phyloP scores from a whole-genome alignment of 768 basidiomycete species.

The Leccinum obscurum region DNA sequence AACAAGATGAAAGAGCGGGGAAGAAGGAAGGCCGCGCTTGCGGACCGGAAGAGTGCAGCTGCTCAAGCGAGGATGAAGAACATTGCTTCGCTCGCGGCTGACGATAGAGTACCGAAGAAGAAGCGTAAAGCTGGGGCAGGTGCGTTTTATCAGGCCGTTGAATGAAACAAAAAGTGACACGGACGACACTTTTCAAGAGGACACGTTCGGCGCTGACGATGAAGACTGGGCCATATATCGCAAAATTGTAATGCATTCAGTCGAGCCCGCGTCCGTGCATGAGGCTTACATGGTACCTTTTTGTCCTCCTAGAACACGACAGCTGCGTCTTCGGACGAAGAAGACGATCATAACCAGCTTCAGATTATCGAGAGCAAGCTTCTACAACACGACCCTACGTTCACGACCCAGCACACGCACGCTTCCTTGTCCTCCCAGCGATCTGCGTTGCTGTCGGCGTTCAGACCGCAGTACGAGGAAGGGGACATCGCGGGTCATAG shows the following conservation, averaged over 20 bases:
- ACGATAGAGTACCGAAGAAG: conserved; percentile 81
- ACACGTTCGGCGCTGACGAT: conserved; percentile 91
- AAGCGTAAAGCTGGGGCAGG: conserved; percentile 82
- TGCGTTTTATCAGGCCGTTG: conserved; percentile 31
- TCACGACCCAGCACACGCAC: conserved; percentile 80
- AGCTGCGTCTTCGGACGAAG: conserved; percentile 82
- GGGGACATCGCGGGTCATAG: conserved; percentile 67
- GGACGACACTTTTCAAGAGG: conserved; percentile 53
- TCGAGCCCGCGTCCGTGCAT: background rate
- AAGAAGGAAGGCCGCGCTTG: conserved; percentile 75
- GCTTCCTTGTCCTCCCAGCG: conserved; percentile 73
- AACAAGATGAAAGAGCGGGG: conserved; percentile 82
- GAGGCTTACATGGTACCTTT: background rate
- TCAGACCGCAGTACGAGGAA: conserved; percentile 77
- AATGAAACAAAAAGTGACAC: background rate
- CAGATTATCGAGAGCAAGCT: conserved; percentile 77
- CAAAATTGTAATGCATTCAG: conserved; percentile 69
- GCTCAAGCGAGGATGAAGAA: conserved; percentile 96
- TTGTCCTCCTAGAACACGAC: conserved; percentile 57
- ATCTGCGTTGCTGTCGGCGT: conserved; percentile 84
- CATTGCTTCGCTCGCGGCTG: conserved; percentile 88
- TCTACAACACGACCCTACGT: conserved; percentile 80
- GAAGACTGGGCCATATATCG: conserved; percentile 98
- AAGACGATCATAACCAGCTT: conserved; percentile 75
- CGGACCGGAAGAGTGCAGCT: conserved; percentile 91